A percentile compares a stretch with the other conserved stretches of the same genome.
Evolutionary conservation across 2,329 filamentous ascomycete species (phyloP).

Genomic region (Trichoderma hamatum): DNA sequence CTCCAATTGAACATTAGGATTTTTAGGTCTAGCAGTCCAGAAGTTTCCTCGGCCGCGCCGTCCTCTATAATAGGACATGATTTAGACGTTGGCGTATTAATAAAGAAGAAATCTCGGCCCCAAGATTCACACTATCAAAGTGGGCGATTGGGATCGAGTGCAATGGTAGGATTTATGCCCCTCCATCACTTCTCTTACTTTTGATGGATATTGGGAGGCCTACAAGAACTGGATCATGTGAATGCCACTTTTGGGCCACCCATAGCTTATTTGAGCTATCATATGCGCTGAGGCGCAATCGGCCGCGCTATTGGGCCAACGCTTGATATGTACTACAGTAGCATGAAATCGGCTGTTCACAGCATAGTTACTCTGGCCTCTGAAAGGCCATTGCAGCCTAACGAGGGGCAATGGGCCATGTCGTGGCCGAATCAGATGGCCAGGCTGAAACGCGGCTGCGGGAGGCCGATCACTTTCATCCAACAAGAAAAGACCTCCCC

Average conservation of each 20-base stretch:
- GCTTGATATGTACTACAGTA: neutral
- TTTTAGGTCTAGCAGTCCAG: neutral
- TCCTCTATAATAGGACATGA: neutral
- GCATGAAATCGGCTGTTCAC: neutral
- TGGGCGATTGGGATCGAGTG: neutral
- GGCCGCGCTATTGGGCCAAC: slow-evolving; percentile 7
- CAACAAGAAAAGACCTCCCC: neutral
- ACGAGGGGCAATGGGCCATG: neutral
- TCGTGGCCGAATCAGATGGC: slow-evolving; percentile 12
- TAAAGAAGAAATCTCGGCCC: neutral
- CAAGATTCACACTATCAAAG: neutral
- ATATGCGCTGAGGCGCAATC: slow-evolving; percentile 3
- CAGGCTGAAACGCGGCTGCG: slow-evolving; percentile 13
- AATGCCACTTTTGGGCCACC: neutral
- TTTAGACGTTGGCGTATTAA: neutral
- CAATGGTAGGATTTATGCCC: no score
- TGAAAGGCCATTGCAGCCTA: slow-evolving; percentile 1
- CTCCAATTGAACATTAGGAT: neutral
- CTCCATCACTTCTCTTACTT: no score
- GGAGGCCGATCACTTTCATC: neutral
- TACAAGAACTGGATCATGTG: neutral
- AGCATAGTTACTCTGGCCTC: neutral
- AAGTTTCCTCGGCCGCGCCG: neutral
- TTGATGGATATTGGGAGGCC: neutral
- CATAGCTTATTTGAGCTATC: neutral